Conservation (phyloP, 495 filamentous ascomycete genomes). For the Annulohypoxylon bovei region DNA sequence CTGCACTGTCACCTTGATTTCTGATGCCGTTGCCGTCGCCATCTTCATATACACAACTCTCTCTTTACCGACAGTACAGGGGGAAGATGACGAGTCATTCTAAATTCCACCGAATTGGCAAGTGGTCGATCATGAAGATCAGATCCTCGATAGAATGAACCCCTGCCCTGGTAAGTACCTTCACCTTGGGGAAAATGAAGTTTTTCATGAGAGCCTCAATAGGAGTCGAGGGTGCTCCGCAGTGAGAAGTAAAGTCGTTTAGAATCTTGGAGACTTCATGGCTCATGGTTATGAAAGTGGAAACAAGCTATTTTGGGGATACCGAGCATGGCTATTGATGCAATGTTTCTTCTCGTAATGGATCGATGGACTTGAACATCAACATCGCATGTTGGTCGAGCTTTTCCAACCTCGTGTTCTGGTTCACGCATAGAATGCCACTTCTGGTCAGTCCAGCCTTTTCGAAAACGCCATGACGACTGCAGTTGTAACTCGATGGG, state of each 20-base stretch:
- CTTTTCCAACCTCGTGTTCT: conserved; percentile 28
- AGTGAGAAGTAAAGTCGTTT: not conserved
- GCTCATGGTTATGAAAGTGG: not conserved
- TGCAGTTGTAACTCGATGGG: conserved; percentile 19
- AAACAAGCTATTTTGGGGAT: conserved; percentile 14
- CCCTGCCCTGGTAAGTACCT: not conserved
- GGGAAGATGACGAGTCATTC: conserved; percentile 39
- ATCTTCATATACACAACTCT: conserved; percentile 5
- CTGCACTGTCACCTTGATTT: conserved; percentile 21
- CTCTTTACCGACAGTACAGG: conserved; percentile 37
- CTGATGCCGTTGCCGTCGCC: not conserved
- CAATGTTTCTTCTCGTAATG: conserved; percentile 9
- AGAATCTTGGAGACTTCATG: not conserved
- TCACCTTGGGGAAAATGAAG: conserved; percentile 2
- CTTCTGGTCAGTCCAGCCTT: conserved; percentile 29
- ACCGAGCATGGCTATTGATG: conserved; percentile 9
- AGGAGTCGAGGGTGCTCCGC: not conserved
- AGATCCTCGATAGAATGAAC: conserved; percentile 3
- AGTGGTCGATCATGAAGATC: conserved; percentile 30
- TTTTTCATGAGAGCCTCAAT: conserved; percentile 13
- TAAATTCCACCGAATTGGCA: conserved; percentile 21
- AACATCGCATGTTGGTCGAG: conserved; percentile 17
- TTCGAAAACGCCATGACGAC: conserved; percentile 25
- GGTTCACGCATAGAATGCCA: conserved; percentile 8
- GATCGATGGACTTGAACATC: conserved; percentile 14